These are phyloP conservation scores for Fusarium sp. DNA, from an alignment of 2,329 filamentous ascomycete genomes.

Conservation along the genomic window DNA sequence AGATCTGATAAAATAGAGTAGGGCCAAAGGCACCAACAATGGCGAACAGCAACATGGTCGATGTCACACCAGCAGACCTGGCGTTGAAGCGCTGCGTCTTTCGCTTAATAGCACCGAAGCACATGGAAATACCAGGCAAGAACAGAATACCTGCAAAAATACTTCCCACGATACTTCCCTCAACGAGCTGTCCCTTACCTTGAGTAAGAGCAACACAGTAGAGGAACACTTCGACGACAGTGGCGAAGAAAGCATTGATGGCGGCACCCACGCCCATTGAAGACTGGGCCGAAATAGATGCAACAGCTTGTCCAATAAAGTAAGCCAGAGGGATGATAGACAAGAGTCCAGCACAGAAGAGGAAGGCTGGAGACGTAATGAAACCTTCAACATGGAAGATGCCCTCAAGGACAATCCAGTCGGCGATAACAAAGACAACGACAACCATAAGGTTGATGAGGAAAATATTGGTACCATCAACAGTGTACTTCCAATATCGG, in stretches of 20 bases:
- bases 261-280: slow-evolving; percentile 98
- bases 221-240: slow-evolving; percentile 95
- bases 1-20: slow-evolving; percentile 98
- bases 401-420: slow-evolving; percentile 82
- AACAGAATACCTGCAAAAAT: slow-evolving; percentile 98
- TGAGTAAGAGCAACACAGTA: slow-evolving; percentile 94
- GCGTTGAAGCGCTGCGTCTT: slow-evolving; percentile 99
- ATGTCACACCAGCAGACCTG: slow-evolving; percentile 93
- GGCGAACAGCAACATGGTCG: slow-evolving; percentile 96
- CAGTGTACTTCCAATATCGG: slow-evolving; percentile 99
- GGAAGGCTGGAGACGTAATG: slow-evolving; percentile 83
- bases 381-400: slow-evolving; percentile 74
- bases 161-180: slow-evolving; percentile 96
- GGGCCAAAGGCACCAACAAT: slow-evolving; percentile 95
- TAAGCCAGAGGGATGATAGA: slow-evolving; percentile 98
- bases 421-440: slow-evolving; percentile 93
- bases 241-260: slow-evolving; percentile 98
- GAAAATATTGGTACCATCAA: slow-evolving; percentile 99
- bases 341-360: slow-evolving; percentile 84
- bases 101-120: slow-evolving; percentile 95
- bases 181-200: slow-evolving; percentile 91
- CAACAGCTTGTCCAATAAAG: slow-evolving; percentile 98
- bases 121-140: slow-evolving; percentile 95
- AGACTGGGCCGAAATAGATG: slow-evolving; percentile 97
- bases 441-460: slow-evolving; percentile 95